Conservation (phyloP, 768 basidiomycete genomes). For the Termitomyces heimii region DNA sequence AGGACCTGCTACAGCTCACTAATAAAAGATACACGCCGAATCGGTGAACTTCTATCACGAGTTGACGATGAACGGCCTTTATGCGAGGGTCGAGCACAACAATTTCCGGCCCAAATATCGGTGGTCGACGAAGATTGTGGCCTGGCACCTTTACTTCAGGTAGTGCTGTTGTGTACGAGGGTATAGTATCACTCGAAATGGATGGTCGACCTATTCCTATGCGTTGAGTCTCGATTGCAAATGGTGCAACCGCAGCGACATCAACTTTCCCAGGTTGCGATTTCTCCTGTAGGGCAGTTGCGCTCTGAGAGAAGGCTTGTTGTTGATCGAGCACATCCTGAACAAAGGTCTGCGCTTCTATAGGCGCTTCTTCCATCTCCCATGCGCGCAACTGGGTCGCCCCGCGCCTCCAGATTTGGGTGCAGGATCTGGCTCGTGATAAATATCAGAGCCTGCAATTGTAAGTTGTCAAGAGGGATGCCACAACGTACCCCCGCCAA, state of each 20-base stretch:
- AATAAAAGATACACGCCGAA: constrained; percentile 18
- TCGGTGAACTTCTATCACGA: constrained; percentile 22
- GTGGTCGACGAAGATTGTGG: constrained; percentile 8
- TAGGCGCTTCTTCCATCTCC: constrained; percentile 29
- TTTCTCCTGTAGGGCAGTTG: not conserved
- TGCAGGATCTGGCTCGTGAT: constrained; percentile 23
- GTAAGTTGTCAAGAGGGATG: not conserved
- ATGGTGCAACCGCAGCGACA: constrained; percentile 15
- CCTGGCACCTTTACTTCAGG: not conserved
- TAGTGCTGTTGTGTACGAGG: not conserved
- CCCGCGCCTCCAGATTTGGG: constrained; percentile 27
- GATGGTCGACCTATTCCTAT: not conserved
- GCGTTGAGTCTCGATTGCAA: constrained; percentile 1
- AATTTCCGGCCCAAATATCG: constrained; percentile 34
- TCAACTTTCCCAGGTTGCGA: not conserved
- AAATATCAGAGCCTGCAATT: not conserved
- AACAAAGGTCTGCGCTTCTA: constrained; percentile 19
- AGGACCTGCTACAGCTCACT: constrained; percentile 11
- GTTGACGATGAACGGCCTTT: constrained; percentile 22
- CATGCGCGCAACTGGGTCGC: constrained; percentile 28
- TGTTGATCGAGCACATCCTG: constrained; percentile 10
- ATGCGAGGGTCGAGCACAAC: constrained; percentile 32
- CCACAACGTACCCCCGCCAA: constrained; percentile 22
- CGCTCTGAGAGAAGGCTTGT: not conserved
- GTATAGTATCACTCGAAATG: constrained; percentile 4